phyloP scores from a whole-genome alignment of 2,329 filamentous ascomycete genomes.

The Penicillium brasilianum region DNA sequence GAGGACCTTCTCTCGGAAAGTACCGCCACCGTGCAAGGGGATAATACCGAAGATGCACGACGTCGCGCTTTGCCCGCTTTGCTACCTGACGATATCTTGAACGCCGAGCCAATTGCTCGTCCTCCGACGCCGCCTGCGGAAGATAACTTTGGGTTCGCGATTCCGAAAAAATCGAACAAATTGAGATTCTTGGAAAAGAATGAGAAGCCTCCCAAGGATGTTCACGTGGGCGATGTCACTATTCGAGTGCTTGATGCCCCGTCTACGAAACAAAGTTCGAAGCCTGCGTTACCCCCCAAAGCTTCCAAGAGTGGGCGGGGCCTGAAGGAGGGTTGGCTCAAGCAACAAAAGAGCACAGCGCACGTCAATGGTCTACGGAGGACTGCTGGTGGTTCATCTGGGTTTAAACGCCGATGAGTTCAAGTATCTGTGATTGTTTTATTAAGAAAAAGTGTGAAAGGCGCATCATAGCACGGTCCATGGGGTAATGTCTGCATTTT shows the following conservation, averaged over 20 bases:
- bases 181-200: constrained; percentile 56
- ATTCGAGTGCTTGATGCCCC: constrained; percentile 54
- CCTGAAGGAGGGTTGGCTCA: constrained; percentile 48
- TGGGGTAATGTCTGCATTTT: constrained; percentile 10
- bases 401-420: constrained; percentile 45
- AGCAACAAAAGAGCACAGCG: constrained; percentile 39
- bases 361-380: constrained; percentile 44
- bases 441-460: neutral
- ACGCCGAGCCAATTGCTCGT: constrained; percentile 50
- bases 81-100: constrained; percentile 58
- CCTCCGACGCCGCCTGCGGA: constrained; percentile 53
- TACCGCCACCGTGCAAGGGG: constrained; percentile 48
- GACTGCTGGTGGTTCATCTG: constrained; percentile 41
- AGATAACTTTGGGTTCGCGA: constrained; percentile 22
- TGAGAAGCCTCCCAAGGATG: constrained; percentile 57
- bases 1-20: constrained; percentile 50
- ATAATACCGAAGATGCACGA: constrained; percentile 42
- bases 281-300: constrained; percentile 52
- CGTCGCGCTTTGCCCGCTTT: constrained; percentile 53
- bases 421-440: neutral
- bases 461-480: constrained; percentile 2
- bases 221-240: constrained; percentile 54
- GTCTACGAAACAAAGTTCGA: constrained; percentile 41
- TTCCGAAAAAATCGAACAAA: constrained; percentile 46
- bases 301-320: constrained; percentile 47